Evolutionary conservation across 352 stramenopile genomes (phyloP).

Genomic region (Globisporangium cylindrosporum): DNA sequence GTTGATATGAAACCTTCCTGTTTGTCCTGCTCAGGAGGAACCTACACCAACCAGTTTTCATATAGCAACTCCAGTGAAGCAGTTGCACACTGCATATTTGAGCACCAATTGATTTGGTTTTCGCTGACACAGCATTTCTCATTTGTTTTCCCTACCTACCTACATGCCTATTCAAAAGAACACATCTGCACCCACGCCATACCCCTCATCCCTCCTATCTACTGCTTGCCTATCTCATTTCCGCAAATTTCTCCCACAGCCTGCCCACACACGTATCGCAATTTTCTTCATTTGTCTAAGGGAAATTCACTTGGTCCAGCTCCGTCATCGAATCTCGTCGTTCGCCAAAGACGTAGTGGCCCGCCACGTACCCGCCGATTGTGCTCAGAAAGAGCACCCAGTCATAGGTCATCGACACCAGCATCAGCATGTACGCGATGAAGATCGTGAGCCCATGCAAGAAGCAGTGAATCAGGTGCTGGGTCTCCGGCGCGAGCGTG

Average conservation of each 20-base stretch:
- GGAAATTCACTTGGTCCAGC: constrained; percentile 22
- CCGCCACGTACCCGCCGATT: constrained; percentile 54
- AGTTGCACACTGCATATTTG: not conserved
- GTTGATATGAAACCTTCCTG: not conserved
- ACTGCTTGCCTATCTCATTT: not conserved
- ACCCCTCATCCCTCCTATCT: not conserved
- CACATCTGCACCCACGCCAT: not conserved
- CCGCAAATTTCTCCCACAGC: not conserved
- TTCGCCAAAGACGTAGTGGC: constrained; percentile 69
- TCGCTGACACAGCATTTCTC: not conserved
- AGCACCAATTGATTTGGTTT: not conserved
- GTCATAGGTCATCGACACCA: constrained; percentile 82
- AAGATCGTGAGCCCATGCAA: constrained; percentile 63
- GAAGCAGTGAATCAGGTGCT: constrained; percentile 53
- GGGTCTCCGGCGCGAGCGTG: constrained; percentile 39
- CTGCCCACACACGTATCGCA: not conserved
- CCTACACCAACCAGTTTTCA: no score
- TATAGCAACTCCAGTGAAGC: not conserved
- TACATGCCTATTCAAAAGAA: not conserved
- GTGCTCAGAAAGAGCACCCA: constrained; percentile 53
- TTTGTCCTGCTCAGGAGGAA: no score
- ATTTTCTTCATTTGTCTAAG: not conserved
- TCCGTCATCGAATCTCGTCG: constrained; percentile 43
- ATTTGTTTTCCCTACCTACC: not conserved
- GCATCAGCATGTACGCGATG: constrained; percentile 78